Base-by-base conservation (phyloP, 2,329 filamentous ascomycete species). In the Aaosphaeria pasadenensis region DNA sequence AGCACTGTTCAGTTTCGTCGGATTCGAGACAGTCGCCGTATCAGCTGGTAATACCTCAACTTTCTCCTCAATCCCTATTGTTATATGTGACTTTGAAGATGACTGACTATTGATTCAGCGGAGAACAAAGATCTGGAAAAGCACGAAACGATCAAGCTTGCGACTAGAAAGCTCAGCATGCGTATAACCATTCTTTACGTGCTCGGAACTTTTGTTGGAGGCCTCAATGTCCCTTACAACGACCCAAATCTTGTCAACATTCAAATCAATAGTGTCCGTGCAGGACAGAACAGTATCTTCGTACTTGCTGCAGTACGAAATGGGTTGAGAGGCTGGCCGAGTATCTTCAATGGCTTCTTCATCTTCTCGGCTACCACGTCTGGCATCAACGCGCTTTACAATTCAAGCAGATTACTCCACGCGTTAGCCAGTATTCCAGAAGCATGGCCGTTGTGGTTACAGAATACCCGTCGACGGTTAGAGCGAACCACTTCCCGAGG, bases 281-380 rank as follows among this genome's bases (percentile, higher is more conserved):
- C 58, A 30, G 71, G 70, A 13, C 64, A 69, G 9, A 66, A 68
- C 49, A 69, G 66, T 35, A 54, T 66, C 1, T 73, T 71, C 48
- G 67, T 76, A 30, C 59, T 77, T 24, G 68, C 73, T 6, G 69
- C 69, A 36, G 68, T 77, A 4, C 63, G 70, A 30, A 71, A 68
- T 38, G 66, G 68, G 9, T 56, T 75, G 17, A 57, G 60, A 2
- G 61, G 58, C 5, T 66, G 66, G 53, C 73, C 74, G 1, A 67
- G 69, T 40, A 67, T 76, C 46, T 69, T 76, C 56, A 76, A 76
- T 44, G 73, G 67, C 2, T 71, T 76, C 49, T 74, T 72, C 57
- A 65, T 76, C 33, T 74, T 77, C 53, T 73, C 72, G 0, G 72
- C 73, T 1, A 68, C 69, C 30, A 71, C 71, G 1, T 69, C 69